A percentile compares a stretch with the other conserved stretches of the same genome.
Evolutionary conservation across 108 stramenopile species (phyloP).

Genomic region (Cyclostephanos tholiformis): DNA sequence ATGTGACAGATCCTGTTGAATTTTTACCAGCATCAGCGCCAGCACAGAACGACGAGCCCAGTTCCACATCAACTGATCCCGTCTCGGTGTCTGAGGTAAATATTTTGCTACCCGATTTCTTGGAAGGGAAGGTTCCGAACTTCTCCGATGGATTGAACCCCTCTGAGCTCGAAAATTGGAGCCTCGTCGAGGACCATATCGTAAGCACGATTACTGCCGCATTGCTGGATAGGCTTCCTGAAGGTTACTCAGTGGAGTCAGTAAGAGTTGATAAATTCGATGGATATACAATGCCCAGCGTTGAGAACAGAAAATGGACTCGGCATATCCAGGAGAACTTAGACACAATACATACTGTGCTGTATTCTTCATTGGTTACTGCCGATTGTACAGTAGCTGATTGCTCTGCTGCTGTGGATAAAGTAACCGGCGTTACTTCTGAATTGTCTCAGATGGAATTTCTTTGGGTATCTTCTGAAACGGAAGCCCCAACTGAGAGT

Average conservation of each 20-base stretch:
- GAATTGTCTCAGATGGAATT: slow-evolving; percentile 15
- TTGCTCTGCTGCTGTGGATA: slow-evolving; percentile 17
- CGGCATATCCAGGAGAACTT: not conserved
- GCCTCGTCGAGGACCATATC: slow-evolving; percentile 14
- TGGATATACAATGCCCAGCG: not conserved
- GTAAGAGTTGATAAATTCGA: slow-evolving; percentile 27
- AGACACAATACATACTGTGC: slow-evolving; percentile 22
- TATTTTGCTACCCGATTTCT: slow-evolving; percentile 22
- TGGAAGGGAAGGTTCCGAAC: slow-evolving; percentile 24
- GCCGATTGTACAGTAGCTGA: slow-evolving; percentile 22
- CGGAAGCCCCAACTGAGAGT: slow-evolving; percentile 11
- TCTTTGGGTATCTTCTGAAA: slow-evolving; percentile 1
- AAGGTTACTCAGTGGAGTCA: slow-evolving; percentile 17
- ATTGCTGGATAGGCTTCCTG: slow-evolving; percentile 20
- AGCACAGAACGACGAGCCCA: slow-evolving; percentile 3
- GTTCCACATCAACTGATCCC: slow-evolving; percentile 9
- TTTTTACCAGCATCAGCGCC: not conserved
- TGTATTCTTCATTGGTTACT: slow-evolving; percentile 31
- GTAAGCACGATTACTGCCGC: slow-evolving; percentile 11
- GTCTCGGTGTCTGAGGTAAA: slow-evolving; percentile 6
- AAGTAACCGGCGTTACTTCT: slow-evolving; percentile 1
- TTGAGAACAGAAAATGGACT: not conserved
- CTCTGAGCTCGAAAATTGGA: slow-evolving; percentile 13
- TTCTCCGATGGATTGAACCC: slow-evolving; percentile 15
- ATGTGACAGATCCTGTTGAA: not conserved